Conservation (phyloP, 2,329 filamentous ascomycete genomes). For the Colletotrichum viniferum region DNA sequence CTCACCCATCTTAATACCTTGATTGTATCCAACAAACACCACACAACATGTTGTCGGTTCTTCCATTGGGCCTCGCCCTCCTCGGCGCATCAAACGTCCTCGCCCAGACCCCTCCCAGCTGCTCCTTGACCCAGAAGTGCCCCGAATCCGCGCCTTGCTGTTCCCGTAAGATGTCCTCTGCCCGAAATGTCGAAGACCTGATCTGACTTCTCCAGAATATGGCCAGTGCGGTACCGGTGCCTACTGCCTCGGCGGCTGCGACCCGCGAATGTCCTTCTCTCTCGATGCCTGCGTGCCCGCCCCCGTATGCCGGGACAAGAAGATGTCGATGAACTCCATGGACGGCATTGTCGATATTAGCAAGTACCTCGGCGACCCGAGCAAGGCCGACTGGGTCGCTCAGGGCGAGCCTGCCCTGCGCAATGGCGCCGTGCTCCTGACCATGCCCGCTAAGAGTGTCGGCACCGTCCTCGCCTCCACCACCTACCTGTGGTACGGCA, state of each 20-base stretch:
- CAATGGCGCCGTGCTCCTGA: conserved; percentile 74
- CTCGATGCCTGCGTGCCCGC: conserved; percentile 85
- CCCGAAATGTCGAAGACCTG: background rate
- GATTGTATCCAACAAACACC: background rate
- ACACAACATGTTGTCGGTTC: conserved; percentile 20
- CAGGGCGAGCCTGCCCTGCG: conserved; percentile 76
- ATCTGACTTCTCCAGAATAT: conserved; percentile 67
- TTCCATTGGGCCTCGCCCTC: conserved; percentile 42
- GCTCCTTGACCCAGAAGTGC: conserved; percentile 63
- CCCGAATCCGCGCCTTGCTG: conserved; percentile 77
- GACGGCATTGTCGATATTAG: conserved; percentile 73
- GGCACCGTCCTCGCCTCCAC: conserved; percentile 87
- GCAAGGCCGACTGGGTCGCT: conserved; percentile 84
- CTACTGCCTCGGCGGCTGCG: conserved; percentile 95
- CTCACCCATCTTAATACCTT: background rate
- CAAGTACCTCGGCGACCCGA: conserved; percentile 85
- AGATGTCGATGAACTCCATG: conserved; percentile 75
- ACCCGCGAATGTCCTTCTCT: conserved; percentile 81
- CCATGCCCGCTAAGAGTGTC: conserved; percentile 84
- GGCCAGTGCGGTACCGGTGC: conserved; percentile 91
- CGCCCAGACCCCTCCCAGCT: conserved; percentile 39
- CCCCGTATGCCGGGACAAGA: conserved; percentile 78
- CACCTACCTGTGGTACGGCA: conserved; percentile 96
- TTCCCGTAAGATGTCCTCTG: conserved; percentile 65
- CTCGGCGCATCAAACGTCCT: conserved; percentile 42